Base-by-base conservation (phyloP, 768 basidiomycete genomes). In the Tubosaeta sp. region DNA sequence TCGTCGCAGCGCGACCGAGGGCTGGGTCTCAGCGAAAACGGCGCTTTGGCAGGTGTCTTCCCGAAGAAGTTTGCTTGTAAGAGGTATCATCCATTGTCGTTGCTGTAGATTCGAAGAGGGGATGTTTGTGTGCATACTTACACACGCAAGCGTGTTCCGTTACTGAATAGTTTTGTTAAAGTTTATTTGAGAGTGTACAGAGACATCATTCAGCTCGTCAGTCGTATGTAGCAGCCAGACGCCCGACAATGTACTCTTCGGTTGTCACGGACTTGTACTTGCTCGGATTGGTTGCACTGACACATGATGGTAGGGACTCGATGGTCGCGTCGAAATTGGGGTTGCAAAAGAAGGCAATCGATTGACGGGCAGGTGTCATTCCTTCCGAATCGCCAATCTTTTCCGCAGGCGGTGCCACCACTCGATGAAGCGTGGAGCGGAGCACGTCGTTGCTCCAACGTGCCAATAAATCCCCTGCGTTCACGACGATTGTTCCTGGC, bases 301-400 rank as follows among this genome's bases (percentile, higher is more conserved):
- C 54, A 55, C 81, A 82, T 49, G 79, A 86, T 18, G 89, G 87
- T 24, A 92, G 68, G 56, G 89, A 88, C 14, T 81, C 72, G 48
- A 93, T 83, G 51, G 76, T 72, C 13, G 86, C 73, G 36, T 76
- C 76, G 59, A 79, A 81, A 56, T 91, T 89, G 4, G 90, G 89
- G 59, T 87, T 91, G 73, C 86, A 90, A 70, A 93, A 93, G 74
- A 88, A 93, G 8, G 87, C 90, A 46, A 92, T 85, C 9, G 87
- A 89, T 62, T 90, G 87, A 24, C 90, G 78, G 9, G 71, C 67
- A 1, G 87, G 83, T 1, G 81, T 84, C 51, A 83, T 67, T n/a
- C 65, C 70, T 55, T 83, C 80, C 6, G 69, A 72, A 8, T 75
- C 71, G 56, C 65, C 77, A 49, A 79, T 63, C 56, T 73, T 73